Percentiles rank a stretch among this genome's conserved stretches.
These are phyloP conservation scores for Glycyrrhiza uralensis DNA, from an alignment of 306 rosid genomes.

Conservation along the genomic window DNA sequence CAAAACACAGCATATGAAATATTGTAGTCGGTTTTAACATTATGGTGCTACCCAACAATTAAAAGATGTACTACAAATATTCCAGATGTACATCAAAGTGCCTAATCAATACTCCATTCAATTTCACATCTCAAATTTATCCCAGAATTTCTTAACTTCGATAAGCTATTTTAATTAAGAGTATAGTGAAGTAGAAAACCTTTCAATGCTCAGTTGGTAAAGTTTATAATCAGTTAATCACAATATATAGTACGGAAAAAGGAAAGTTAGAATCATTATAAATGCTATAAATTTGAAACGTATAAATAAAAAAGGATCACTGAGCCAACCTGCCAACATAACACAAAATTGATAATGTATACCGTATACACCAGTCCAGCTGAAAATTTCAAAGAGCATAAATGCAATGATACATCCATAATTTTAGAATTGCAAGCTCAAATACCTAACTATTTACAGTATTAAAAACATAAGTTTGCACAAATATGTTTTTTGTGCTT, in stretches of 20 bases:
- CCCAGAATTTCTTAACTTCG: neutral
- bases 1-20: conserved; percentile 14
- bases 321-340: neutral
- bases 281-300: neutral
- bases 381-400: neutral
- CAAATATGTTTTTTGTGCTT: neutral
- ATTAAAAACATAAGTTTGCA: neutral
- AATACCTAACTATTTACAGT: neutral
- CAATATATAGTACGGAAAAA: neutral
- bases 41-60: neutral
- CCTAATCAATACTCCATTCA: neutral
- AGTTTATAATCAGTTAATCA: neutral
- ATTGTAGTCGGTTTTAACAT: neutral
- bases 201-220: neutral
- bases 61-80: neutral
- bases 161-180: neutral
- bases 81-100: neutral
- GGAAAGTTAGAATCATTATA: neutral
- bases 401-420: neutral
- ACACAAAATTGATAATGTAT: neutral
- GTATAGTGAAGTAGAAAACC: neutral
- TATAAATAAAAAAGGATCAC: neutral
- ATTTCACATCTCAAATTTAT: conserved; percentile 7
- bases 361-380: neutral
- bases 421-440: neutral